Base-by-base conservation (phyloP, 352 stramenopile genomes). In the Proteromonas lacertae region DNA sequence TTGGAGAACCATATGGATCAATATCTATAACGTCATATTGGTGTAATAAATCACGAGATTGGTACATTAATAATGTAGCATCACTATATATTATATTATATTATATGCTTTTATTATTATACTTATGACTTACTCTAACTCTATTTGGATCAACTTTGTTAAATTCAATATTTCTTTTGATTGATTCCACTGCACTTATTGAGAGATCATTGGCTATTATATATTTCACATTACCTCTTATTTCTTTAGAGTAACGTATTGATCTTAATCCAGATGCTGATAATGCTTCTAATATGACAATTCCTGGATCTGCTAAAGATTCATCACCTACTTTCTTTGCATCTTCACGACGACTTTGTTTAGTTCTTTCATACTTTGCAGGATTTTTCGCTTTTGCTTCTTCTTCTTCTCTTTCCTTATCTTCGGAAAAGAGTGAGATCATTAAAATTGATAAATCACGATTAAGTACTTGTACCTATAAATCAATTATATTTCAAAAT, bases 1-100 rank as follows among this genome's bases (percentile, higher is more conserved):
- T 84, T 12, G 82, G 78, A 13, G 72, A 88, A 23, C 88, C 88
- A 51, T 99, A 99, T 25, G 88, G 88, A 55, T 99, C 88, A 19
- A 99, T 53, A 50, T 99, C 88, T 52, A 98, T 92, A 25, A 98
- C 86, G 52, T 99, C 86, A 46, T 91, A 97, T 43, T 89, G 74
- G 32, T 84, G 59, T 69, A 78, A 48, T 58, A 66, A 57, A 64
- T 59, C 33, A 13, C 41, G 32, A 39, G 54, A 29, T 32, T 47
- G 10, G 33, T 54, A 56, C 53, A 61, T 60, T 13, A 53, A 17
- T 32, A 52, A 41, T 1, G 32, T 55, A 0, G 49, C 52, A 39
- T 59, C 52, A 20, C 30, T 32, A 25, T 19, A 24, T 12, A 13
- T 29, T 2, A 44, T 32, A 10, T 2, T 52, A 25, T 10, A 24